Percentiles rank a stretch among this genome's conserved stretches.
phyloP scores from a whole-genome alignment of 345 rosid genomes.

The Microthlaspi erraticum region DNA sequence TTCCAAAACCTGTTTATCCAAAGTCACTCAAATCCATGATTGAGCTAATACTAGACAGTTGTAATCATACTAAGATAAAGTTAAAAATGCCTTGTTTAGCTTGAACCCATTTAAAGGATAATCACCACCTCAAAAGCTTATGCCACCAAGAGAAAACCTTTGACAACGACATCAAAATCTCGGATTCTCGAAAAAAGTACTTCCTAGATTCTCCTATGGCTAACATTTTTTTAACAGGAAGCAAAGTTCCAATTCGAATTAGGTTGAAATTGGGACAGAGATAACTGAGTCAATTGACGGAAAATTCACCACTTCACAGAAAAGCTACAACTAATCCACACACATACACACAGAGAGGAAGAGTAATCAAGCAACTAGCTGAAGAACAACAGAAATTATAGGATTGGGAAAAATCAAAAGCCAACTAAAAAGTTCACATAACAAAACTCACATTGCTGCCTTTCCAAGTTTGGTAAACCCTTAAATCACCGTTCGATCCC shows the following conservation, averaged over 20 bases:
- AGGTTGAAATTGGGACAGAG: conserved; percentile 23
- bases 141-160: neutral
- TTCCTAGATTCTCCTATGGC: neutral
- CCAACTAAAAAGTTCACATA: neutral
- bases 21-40: conserved; percentile 17
- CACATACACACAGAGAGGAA: neutral
- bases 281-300: conserved; percentile 17
- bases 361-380: neutral
- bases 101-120: neutral
- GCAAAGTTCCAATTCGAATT: conserved; percentile 17
- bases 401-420: neutral
- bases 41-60: conserved; percentile 2
- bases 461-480: conserved; percentile 91
- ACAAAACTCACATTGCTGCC: conserved; percentile 79
- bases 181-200: neutral
- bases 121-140: conserved; percentile 10
- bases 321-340: conserved; percentile 2
- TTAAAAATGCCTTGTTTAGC: neutral
- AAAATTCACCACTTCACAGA: neutral
- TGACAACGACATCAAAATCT: conserved; percentile 27
- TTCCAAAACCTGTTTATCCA: conserved; percentile 3
- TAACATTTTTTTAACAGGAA: neutral
- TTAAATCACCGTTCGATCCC: conserved; percentile 62
- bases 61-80: conserved; percentile 1
- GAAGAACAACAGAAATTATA: neutral